Base-by-base conservation (phyloP, 805 yeast genomes). In the Myxozyma vanderwaltii region DNA sequence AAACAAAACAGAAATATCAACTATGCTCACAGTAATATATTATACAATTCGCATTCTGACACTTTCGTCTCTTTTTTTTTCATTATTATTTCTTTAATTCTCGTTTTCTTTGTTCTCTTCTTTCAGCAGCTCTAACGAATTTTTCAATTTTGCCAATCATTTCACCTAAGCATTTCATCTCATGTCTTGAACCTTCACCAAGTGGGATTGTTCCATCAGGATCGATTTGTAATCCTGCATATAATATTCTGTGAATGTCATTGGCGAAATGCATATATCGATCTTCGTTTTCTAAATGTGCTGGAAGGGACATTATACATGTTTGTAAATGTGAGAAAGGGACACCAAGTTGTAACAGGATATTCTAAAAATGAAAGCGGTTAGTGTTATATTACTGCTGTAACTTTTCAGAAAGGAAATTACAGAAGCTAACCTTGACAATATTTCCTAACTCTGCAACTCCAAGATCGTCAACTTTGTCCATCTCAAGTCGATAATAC, bases 311-410 rank as follows among this genome's bases (percentile, higher is more conserved):
- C 56, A 46, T 51, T 8, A 64, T 49, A 23, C 60, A 55, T 10
- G 41, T 27, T 27, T 63, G 68, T 5, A 61, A 57, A 63, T 54
- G 79, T 77, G 71, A 72, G 78, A 41, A 83, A 82, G 47, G 84
- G 81, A 57, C 81, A 75, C 61, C 80, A 58, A 67, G 82, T 80
- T 26, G 83, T 68, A 39, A 38, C 31, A 59, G 19, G n/a, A 64
- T 56, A 39, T 64, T 64, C 59, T 60, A 27, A 12, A n/a, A 3
- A 31, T 3, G 10, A 24, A n/a, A n/a, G n/a, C 10, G 27, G 33
- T 29, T 7, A 29, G 10, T 29, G 33, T 45, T n/a, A n/a, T n/a
- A n/a, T n/a, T n/a, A n/a, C n/a, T n/a, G n/a, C n/a, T n/a, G n/a
- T n/a, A n/a, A n/a, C n/a, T n/a, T n/a, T n/a, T n/a, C n/a, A n/a